Conservation (phyloP, 176 grass and related monocot species). For the Oryza punctata region DNA sequence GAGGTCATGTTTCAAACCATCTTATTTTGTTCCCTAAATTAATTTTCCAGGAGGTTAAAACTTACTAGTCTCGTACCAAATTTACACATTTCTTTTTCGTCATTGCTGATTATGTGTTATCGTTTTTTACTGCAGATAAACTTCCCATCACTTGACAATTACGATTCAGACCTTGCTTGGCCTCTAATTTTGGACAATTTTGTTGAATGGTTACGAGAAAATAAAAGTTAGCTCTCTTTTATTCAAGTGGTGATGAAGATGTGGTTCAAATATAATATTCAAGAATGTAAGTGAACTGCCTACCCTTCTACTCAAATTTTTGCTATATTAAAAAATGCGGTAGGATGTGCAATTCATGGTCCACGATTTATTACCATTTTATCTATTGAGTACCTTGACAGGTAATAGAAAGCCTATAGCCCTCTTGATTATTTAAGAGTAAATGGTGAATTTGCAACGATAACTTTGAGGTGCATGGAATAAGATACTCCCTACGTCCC, state of each 20-base stretch:
- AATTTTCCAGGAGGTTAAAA: background rate
- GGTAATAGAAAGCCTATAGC: background rate
- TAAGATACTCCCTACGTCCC: no score
- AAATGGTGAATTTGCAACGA: constrained; percentile 1
- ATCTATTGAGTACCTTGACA: background rate
- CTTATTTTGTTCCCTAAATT: background rate
- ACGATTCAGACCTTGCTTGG: constrained; percentile 89
- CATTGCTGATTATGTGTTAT: constrained; percentile 19
- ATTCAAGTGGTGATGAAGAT: constrained; percentile 31
- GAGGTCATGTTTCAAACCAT: constrained; percentile 58
- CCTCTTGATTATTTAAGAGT: background rate
- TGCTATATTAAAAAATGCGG: background rate
- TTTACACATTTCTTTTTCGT: constrained; percentile 16
- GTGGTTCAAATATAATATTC: constrained; percentile 38
- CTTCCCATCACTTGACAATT: constrained; percentile 97
- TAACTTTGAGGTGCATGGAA: background rate
- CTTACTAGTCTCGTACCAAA: background rate
- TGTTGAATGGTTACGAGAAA: constrained; percentile 91
- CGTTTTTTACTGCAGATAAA: constrained; percentile 70
- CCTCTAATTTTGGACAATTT: constrained; percentile 99
- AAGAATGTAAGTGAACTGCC: constrained; percentile 44
- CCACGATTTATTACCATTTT: background rate
- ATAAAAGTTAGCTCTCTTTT: constrained; percentile 53
- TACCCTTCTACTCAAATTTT: background rate
- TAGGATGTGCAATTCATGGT: constrained; percentile 4